Evolutionary conservation across 805 yeast species (phyloP), one percentile per base, ranked within the genome.

Genomic region (Starmerella vitae): DNA sequence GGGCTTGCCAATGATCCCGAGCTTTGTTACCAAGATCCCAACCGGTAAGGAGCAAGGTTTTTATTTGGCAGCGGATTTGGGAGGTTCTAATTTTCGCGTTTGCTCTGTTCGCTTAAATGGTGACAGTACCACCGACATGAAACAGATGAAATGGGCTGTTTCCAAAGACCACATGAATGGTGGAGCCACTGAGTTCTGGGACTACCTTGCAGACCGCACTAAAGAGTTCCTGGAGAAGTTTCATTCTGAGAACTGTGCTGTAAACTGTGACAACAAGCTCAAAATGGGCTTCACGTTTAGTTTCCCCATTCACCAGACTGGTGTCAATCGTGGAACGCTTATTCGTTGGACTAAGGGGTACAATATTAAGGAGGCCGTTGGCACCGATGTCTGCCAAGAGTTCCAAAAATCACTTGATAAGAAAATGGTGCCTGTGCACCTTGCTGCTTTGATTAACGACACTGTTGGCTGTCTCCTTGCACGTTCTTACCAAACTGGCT

Each of bases 321-420:
- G 85, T 3, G 64, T 91, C 49, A 71, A 75, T 55, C 65, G 74
- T 6, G 97, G 98, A 46, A 72, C 72, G 8, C 69, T 91, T 47
- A 71, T 88, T 36, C 77, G 97, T 60, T 88, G 98, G 98, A 85
- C 97, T 15, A 88, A 88, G 61, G 97, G 97, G 26, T 88, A 81
- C 61, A 75, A 81, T 53, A 78, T 91, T 50, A 71, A 71, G 21
- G 97, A 88, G 51, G 76, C 82, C 30, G 80, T 88, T 26, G 93
- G 83, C 39, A 65, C 76, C 54, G 96, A 88, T 57, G 79, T 91
- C 32, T 91, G 82, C 37, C 64, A 64, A 33, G 60, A 75, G 33
- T 68, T 84, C 45, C 97, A 91, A 60, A 57, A 59, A 10, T 79
- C 81, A 42, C 53, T 88, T 34, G 78, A 82, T 50, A 53, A 48